Evolutionary conservation across 495 filamentous ascomycete species (phyloP).

Genomic region (Elasticomyces elasticus): DNA sequence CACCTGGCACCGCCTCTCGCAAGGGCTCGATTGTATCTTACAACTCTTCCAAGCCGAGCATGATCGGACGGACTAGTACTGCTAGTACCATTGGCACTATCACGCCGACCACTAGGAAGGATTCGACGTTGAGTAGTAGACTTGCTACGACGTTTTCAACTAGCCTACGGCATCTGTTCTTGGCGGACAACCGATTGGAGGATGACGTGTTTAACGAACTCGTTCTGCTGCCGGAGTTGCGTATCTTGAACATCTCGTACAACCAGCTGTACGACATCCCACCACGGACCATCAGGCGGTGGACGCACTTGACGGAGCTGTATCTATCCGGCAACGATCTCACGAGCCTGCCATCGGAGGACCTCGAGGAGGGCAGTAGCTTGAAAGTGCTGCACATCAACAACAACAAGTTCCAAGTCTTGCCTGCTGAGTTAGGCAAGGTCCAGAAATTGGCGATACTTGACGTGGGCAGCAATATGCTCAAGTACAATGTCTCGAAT

Average conservation of each 20-base stretch:
- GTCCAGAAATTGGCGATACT: constrained; percentile 81
- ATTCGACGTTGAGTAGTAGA: constrained; percentile 69
- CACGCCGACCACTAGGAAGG: constrained; percentile 64
- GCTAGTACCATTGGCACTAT: constrained; percentile 39
- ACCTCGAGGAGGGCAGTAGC: constrained; percentile 76
- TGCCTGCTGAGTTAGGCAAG: constrained; percentile 91
- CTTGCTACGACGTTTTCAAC: constrained; percentile 74
- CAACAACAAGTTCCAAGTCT: constrained; percentile 90
- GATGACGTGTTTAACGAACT: constrained; percentile 93
- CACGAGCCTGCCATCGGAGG: constrained; percentile 82
- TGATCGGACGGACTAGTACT: constrained; percentile 57
- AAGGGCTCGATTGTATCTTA: constrained; percentile 78
- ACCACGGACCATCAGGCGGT: constrained; percentile 71
- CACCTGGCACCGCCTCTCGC: constrained; percentile 49
- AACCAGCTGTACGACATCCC: constrained; percentile 91
- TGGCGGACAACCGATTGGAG: constrained; percentile 87
- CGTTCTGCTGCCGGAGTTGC: constrained; percentile 68
- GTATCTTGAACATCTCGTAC: constrained; percentile 87
- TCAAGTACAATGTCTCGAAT: constrained; percentile 99
- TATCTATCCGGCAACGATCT: constrained; percentile 95
- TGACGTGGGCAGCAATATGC: constrained; percentile 88
- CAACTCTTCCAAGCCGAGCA: constrained; percentile 69
- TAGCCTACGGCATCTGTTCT: constrained; percentile 69
- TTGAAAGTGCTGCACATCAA: constrained; percentile 92
- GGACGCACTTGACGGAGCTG: constrained; percentile 79